These are phyloP conservation scores for Xylariaceae sp. DNA, from an alignment of 2,329 filamentous ascomycete species.

Conservation along the genomic window DNA sequence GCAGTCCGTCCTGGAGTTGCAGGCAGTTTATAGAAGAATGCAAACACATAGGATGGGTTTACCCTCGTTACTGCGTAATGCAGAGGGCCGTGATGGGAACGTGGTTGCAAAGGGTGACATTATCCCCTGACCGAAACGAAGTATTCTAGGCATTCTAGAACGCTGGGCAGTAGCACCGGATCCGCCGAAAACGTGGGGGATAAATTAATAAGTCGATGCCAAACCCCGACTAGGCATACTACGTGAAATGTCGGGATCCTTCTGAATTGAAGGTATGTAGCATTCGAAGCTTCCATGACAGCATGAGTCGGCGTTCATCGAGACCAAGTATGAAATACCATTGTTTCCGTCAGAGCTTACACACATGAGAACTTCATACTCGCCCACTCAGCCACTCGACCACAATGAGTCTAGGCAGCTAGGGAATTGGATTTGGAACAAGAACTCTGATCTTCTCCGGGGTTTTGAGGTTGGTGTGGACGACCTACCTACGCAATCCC, in stretches of 20 bases:
- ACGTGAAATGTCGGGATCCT: conserved; percentile 18
- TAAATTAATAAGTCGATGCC: conserved; percentile 10
- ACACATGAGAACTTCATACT: not conserved
- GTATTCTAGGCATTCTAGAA: conserved; percentile 37
- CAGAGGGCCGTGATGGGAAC: conserved; percentile 13
- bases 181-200: conserved; percentile 37
- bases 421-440: too few species aligned
- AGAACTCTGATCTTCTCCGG: not conserved
- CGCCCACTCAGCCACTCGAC: not conserved
- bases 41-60: conserved; percentile 1
- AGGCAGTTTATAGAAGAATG: not conserved
- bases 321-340: conserved; percentile 8
- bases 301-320: not conserved
- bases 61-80: conserved; percentile 1
- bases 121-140: conserved; percentile 20
- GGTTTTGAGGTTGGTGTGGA: conserved; percentile 1
- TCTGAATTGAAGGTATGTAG: conserved; percentile 14
- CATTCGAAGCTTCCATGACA: conserved; percentile 4
- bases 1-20: not conserved
- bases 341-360: conserved; percentile 1
- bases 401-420: not conserved
- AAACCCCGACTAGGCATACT: conserved; percentile 12
- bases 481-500: conserved; percentile 15
- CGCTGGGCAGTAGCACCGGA: conserved; percentile 23
- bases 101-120: conserved; percentile 12